Conservation (phyloP, 495 filamentous ascomycete genomes). For the Aspergillus biplanus region DNA sequence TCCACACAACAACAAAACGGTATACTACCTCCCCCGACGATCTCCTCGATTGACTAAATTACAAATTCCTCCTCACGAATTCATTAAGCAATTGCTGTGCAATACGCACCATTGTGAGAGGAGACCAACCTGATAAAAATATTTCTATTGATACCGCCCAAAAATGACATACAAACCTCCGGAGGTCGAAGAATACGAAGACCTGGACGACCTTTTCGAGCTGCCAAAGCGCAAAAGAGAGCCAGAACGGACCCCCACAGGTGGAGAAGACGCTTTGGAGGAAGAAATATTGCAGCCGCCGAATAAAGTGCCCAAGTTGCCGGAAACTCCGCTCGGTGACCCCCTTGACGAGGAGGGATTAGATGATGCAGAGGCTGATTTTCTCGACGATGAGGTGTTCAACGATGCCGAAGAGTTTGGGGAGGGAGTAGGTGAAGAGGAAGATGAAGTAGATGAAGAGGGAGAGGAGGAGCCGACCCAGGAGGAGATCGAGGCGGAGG, state of each 20-base stretch:
- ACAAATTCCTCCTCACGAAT: too few relatives aligned
- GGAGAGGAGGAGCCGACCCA: slow-evolving; percentile 5
- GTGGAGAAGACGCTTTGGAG: slow-evolving; percentile 7
- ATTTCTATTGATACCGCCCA: too few relatives aligned
- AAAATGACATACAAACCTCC: slow-evolving; percentile 31
- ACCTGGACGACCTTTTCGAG: slow-evolving; percentile 20
- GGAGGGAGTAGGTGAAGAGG: slow-evolving; percentile 14
- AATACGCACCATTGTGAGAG: too few relatives aligned
- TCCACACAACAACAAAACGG: neutral
- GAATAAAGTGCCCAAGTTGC: slow-evolving; percentile 22
- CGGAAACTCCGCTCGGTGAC: neutral
- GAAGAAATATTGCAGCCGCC: slow-evolving; percentile 24
- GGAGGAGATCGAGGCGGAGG: slow-evolving; percentile 13
- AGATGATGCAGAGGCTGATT: slow-evolving; percentile 12
- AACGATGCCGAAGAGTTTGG: neutral
- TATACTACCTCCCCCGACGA: neutral
- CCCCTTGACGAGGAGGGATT: neutral
- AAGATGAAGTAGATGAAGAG: slow-evolving; percentile 6
- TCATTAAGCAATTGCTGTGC: too few relatives aligned
- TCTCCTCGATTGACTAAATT: too few relatives aligned
- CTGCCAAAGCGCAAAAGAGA: slow-evolving; percentile 29
- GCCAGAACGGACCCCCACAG: slow-evolving; percentile 4
- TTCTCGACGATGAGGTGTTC: neutral
- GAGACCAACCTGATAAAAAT: neutral
- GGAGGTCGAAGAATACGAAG: slow-evolving; percentile 26